These are phyloP conservation scores for Neurospora sublineolata DNA, from an alignment of 495 filamentous ascomycete genomes.

Conservation along the genomic window DNA sequence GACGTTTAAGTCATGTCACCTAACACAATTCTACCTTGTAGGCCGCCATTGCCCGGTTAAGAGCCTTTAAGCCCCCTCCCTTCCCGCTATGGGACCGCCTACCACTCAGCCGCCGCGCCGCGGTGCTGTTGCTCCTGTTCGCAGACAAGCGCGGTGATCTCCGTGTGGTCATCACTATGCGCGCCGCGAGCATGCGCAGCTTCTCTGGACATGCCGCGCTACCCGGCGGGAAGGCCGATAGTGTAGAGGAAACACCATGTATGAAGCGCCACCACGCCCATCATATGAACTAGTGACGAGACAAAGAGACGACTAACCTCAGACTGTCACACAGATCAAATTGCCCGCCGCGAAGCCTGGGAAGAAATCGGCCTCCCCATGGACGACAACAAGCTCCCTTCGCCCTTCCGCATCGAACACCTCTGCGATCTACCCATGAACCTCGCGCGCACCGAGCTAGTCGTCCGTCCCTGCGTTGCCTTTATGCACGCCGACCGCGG, in stretches of 20 bases:
- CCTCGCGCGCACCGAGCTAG: conserved; percentile 69
- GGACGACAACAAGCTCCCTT: conserved; percentile 47
- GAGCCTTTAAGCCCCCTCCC: conserved; percentile 52
- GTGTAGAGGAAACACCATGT: conserved; percentile 37
- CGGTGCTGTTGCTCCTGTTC: conserved; percentile 76
- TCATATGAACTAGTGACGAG: not conserved
- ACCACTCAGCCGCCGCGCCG: conserved; percentile 62
- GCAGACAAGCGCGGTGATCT: conserved; percentile 67
- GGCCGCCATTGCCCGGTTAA: conserved; percentile 67
- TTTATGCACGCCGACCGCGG: conserved; percentile 47
- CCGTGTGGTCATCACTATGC: conserved; percentile 75
- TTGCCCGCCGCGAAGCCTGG: conserved; percentile 74
- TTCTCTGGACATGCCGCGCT: conserved; percentile 71
- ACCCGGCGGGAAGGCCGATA: conserved; percentile 60
- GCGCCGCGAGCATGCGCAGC: conserved; percentile 58
- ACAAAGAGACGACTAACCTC: conserved; percentile 1
- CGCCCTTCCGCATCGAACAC: conserved; percentile 68
- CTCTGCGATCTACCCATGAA: conserved; percentile 72
- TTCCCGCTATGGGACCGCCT: conserved; percentile 45
- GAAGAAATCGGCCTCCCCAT: conserved; percentile 84
- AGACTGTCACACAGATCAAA: conserved; percentile 47
- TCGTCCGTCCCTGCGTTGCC: conserved; percentile 77
- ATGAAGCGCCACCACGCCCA: conserved; percentile 33
- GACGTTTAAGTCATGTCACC: not conserved
- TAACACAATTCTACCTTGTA: conserved; percentile 15